These are phyloP conservation scores for Ophiocordyceps camponoti-floridani DNA, from an alignment of 2,329 filamentous ascomycete genomes.

Conservation along the genomic window DNA sequence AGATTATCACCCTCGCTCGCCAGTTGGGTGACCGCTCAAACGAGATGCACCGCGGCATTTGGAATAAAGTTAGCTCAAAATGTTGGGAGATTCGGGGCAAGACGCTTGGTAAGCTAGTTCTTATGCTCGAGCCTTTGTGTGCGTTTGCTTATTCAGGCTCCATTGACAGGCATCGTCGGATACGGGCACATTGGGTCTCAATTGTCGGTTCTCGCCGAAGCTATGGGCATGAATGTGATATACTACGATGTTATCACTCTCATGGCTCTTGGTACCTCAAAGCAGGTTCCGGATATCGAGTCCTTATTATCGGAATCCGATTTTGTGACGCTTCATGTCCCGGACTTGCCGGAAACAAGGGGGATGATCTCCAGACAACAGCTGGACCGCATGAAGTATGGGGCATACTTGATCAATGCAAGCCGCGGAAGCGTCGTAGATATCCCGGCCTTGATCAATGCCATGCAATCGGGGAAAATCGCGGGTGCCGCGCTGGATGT, in stretches of 20 bases:
- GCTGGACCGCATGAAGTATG: conserved; percentile 77
- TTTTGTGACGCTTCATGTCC: conserved; percentile 89
- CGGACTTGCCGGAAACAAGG: conserved; percentile 80
- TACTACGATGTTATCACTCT: conserved; percentile 92
- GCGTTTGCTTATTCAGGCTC: background rate
- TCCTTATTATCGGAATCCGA: conserved; percentile 64
- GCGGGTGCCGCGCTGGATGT: conserved; percentile 94
- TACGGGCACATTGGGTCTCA: conserved; percentile 97
- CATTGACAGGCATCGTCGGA: conserved; percentile 59
- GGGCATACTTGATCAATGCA: conserved; percentile 90
- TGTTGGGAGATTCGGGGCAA: conserved; percentile 99
- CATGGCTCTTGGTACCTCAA: conserved; percentile 82
- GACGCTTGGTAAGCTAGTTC: conserved; percentile 50
- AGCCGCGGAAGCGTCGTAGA: conserved; percentile 87
- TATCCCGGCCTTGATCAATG: conserved; percentile 78
- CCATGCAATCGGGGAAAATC: conserved; percentile 70
- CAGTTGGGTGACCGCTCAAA: conserved; percentile 85
- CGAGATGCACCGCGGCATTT: conserved; percentile 84
- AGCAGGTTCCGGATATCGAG: conserved; percentile 63
- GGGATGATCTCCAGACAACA: conserved; percentile 73
- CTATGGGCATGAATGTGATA: conserved; percentile 96
- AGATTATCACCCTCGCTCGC: conserved; percentile 81
- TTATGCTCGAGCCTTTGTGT: background rate
- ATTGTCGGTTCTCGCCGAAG: conserved; percentile 83
- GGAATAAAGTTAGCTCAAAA: conserved; percentile 94